Base-by-base conservation (phyloP, 768 basidiomycete species). In the Mycena olivaceomarginata region DNA sequence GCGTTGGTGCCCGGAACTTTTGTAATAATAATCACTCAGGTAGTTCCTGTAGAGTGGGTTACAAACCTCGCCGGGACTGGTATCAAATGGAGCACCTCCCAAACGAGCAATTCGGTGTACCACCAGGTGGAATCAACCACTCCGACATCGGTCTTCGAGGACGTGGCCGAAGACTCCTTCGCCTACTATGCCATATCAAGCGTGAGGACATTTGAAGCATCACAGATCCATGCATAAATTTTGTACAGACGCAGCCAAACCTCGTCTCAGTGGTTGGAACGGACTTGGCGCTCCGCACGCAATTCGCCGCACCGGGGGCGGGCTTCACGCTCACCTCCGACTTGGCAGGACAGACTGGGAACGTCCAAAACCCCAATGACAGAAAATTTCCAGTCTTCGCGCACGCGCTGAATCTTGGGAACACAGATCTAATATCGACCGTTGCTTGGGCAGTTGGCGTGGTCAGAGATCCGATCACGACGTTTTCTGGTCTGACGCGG, bases 111-210 rank as follows among this genome's bases (percentile, higher is more conserved):
- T 63, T 76, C 86, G 65, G 79, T 90, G 40, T 89, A 87, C 31
- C 91, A 92, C 73, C 85, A 89, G 72, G 85, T 89, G 5, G 85
- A 85, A 72, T 84, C 90, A 10, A 79, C 82, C 41, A 74, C 79
- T 0, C 86, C 86, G 25, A 70, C 80, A 25, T 59, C 82, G 6
- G 86, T 87, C 79, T 83, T 86, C 70, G 76, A 79, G 6, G 90
- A 91, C 75, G 88, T 87, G 68, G 89, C 91, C 18, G 87, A 90
- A 81, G 91, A 92, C 83, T 88, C 88, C 13, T 84, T 85, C 9
- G 88, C 86, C 0, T 90, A 87, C 79, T 90, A 90, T 77, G 90
- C 91, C 2, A 88, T 87, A 1, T 78, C 80, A 4, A 84, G 81
- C 63, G 88, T 88, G 72, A n/a, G 85, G 20, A 45, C 48, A 15